Conservation (phyloP, 2,329 filamentous ascomycete genomes). For the Lasiodiplodia theobromae region DNA sequence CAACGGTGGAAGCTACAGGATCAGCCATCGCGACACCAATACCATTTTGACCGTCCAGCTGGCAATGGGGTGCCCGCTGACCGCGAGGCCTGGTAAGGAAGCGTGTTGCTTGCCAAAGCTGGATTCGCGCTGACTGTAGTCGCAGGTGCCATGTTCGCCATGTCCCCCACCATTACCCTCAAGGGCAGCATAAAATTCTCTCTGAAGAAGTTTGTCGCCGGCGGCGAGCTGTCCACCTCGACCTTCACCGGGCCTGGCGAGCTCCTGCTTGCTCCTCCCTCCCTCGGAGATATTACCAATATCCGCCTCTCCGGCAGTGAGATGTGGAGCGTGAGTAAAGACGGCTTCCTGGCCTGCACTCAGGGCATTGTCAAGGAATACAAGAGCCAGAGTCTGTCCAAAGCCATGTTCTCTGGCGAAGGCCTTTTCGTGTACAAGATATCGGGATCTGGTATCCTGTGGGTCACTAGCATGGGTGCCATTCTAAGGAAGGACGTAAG, state of each 20-base stretch:
- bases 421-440: slow-evolving; percentile 92
- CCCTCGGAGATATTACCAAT: slow-evolving; percentile 84
- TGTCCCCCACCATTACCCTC: slow-evolving; percentile 87
- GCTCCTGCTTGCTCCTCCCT: slow-evolving; percentile 79
- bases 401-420: slow-evolving; percentile 93
- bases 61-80: slow-evolving; percentile 84
- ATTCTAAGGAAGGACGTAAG: slow-evolving; percentile 93
- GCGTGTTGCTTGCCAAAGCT: not conserved
- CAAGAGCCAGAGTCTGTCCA: slow-evolving; percentile 83
- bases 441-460: slow-evolving; percentile 78
- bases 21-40: slow-evolving; percentile 91
- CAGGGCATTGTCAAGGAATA: slow-evolving; percentile 88
- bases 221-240: slow-evolving; percentile 79
- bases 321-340: slow-evolving; percentile 84
- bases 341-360: slow-evolving; percentile 85
- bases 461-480: slow-evolving; percentile 92
- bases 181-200: slow-evolving; percentile 85
- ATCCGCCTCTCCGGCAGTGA: slow-evolving; percentile 75
- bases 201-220: slow-evolving; percentile 87
- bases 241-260: slow-evolving; percentile 91
- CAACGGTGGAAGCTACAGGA: slow-evolving; percentile 92
- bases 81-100: slow-evolving; percentile 73
- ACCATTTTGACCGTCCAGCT: slow-evolving; percentile 88
- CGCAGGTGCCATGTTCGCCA: slow-evolving; percentile 86
- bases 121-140: not conserved